phyloP scores from a whole-genome alignment of 305 asterid genomes.

The Fraxinus sp. region DNA sequence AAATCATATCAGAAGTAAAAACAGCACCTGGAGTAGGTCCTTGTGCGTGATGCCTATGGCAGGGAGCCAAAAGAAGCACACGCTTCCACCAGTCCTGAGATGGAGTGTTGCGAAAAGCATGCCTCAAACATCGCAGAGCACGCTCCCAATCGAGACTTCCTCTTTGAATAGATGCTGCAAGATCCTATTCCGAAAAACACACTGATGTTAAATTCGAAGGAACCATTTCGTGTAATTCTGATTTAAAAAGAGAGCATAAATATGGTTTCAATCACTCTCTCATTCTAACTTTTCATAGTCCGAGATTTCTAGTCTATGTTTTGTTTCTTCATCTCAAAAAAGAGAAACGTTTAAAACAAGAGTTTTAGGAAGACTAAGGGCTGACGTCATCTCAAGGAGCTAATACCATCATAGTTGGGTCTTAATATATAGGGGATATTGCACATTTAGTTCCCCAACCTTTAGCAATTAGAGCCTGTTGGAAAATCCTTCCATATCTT shows the following conservation, averaged over 20 bases:
- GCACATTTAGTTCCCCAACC: not conserved
- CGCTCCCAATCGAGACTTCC: constrained; percentile 99
- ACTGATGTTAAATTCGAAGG: not conserved
- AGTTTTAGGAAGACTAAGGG: not conserved
- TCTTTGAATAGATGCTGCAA: constrained; percentile 88
- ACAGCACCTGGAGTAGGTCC: constrained; percentile 90
- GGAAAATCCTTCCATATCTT: not conserved
- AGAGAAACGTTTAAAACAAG: not conserved
- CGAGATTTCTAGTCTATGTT: not conserved
- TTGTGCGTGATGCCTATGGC: constrained; percentile 75
- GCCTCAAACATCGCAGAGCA: constrained; percentile 93
- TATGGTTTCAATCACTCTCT: not conserved
- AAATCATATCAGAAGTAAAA: constrained; percentile 93
- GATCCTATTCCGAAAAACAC: constrained; percentile 56
- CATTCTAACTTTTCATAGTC: not conserved
- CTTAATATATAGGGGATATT: not conserved
- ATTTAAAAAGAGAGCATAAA: not conserved
- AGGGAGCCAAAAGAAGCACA: constrained; percentile 93
- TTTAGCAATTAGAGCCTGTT: not conserved
- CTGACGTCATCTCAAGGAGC: not conserved
- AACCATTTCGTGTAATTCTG: not conserved
- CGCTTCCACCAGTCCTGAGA: constrained; percentile 99
- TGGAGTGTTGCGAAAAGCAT: constrained; percentile 95
- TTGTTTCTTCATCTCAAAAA: not conserved
- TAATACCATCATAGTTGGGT: not conserved